These are phyloP conservation scores for Solanum chmielewskii DNA, from an alignment of 257 asterid genomes.

Conservation along the genomic window DNA sequence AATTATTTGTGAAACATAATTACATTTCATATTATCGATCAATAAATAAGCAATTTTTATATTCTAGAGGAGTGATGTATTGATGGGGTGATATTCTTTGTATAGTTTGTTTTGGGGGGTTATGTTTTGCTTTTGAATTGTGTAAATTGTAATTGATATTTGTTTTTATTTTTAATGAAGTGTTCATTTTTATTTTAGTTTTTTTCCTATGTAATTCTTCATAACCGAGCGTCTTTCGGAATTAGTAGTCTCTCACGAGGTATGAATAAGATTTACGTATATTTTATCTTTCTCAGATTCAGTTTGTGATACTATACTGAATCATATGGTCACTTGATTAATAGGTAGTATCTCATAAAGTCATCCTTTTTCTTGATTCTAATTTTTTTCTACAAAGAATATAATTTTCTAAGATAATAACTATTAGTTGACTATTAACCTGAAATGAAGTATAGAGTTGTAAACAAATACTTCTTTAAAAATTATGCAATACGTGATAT, in stretches of 20 bases:
- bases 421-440: too few relatives aligned
- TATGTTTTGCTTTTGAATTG: background rate
- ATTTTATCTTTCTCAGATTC: background rate
- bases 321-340: too few relatives aligned
- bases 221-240: rapidly evolving
- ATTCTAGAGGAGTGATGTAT: background rate
- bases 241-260: background rate
- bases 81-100: background rate
- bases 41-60: background rate
- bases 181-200: background rate
- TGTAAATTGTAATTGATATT: background rate
- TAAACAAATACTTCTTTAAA: too few relatives aligned
- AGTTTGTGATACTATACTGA: too few relatives aligned
- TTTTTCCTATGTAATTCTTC: background rate
- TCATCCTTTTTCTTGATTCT: too few relatives aligned
- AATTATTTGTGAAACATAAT: background rate
- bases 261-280: too few relatives aligned
- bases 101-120: background rate
- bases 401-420: too few relatives aligned
- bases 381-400: too few relatives aligned
- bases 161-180: background rate
- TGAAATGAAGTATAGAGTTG: too few relatives aligned
- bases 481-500: too few relatives aligned
- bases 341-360: too few relatives aligned
- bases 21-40: background rate